Percentiles rank a stretch among this genome's conserved stretches.
Evolutionary conservation across 441 rosid genomes (phyloP).

Genomic region (Populus hybrid): DNA sequence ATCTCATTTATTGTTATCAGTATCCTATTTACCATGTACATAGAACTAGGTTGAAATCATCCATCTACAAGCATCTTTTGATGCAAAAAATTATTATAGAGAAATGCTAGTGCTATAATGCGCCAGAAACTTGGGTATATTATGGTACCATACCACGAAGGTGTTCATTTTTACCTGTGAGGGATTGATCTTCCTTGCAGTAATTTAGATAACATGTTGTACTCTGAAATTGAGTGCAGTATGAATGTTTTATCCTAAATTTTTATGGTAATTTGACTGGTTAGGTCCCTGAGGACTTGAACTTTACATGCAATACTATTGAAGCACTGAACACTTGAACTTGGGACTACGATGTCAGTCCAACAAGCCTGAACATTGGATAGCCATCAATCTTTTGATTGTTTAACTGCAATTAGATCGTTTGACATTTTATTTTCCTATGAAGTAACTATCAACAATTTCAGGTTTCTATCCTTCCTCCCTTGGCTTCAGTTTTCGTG

Average conservation of each 20-base stretch:
- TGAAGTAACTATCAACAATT: slow-evolving; percentile 22
- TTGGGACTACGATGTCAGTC: not conserved
- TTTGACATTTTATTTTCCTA: slow-evolving; percentile 6
- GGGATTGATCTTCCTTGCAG: not conserved
- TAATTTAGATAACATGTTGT: not conserved
- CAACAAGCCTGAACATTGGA: not conserved
- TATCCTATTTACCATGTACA: not conserved
- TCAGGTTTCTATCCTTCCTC: slow-evolving; percentile 99
- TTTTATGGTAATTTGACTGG: not conserved
- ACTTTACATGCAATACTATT: not conserved
- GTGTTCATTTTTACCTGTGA: not conserved
- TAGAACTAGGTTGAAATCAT: not conserved
- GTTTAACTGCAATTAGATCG: not conserved
- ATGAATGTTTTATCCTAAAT: not conserved
- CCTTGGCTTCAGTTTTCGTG: slow-evolving; percentile 79
- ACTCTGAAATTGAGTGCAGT: not conserved
- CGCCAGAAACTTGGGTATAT: not conserved
- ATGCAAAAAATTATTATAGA: not conserved
- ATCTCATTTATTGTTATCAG: not conserved
- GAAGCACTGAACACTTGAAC: not conserved
- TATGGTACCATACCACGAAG: not conserved
- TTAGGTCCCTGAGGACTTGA: not conserved
- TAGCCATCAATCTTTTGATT: not conserved
- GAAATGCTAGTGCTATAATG: not conserved
- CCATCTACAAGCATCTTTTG: not conserved